Evolutionary conservation across 768 basidiomycete genomes (phyloP), one percentile per base, ranked within the genome.

Genomic region (Rhizopogon sp.): DNA sequence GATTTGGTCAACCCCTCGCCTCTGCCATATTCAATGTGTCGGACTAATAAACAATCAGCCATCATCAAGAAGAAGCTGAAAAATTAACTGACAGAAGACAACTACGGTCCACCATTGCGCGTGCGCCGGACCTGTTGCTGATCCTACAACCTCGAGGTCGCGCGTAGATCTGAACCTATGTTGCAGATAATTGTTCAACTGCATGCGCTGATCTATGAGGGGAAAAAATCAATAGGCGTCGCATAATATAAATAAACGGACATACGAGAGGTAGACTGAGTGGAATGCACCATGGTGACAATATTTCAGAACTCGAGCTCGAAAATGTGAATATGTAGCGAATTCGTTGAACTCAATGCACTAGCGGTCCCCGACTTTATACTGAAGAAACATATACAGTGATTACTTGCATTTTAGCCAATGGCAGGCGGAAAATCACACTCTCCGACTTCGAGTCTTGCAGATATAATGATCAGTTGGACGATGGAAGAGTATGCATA

Each of bases 141-240:
- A 62, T 50, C 1, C 58, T 54, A 53, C 55, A 59, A 14, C 7
- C 6, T 8, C 5, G 17, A 62, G 33, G 4, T 6, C 41, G 14
- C 33, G 20, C 6, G 54, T 53, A 28, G 39, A 10, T 5, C 60
- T 52, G 37, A 49, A 57, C 33, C 57, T 54, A 6, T 31, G 47
- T 53, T 68, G 67, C 28, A 61, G 43, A 13, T 55, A 57, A 53
- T 68, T 69, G 51, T 69, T 68, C 16, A 69, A 54, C 31, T 66
- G 56, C 57, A 65, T 59, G 39, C 62, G 43, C 41, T 56, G 54
- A 39, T 66, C 65, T 66, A 31, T 7, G 29, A 33, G 31, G 31
- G 31, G 3, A 44, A 39, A 56, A n/a, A 22, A 29, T 52, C 25
- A 50, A 50, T 16, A 22, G 3, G 35, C 1, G 9, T 9, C 33